Base-by-base conservation (phyloP, 306 rosid species). In the Vigna mungo region DNA sequence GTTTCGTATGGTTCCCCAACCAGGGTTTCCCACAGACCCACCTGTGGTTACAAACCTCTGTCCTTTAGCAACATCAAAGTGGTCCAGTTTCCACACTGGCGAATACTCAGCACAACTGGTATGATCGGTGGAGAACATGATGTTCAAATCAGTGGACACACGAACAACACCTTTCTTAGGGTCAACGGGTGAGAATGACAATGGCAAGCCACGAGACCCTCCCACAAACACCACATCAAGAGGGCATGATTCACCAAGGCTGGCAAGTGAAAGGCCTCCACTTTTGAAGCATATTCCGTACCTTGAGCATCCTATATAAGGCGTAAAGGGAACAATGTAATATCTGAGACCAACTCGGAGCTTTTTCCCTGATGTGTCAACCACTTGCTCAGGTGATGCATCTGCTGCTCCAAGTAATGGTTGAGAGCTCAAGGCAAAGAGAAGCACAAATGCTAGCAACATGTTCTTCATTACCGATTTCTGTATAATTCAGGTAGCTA, bases 81-180 rank as follows among this genome's bases (percentile, higher is more conserved):
- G 3, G 11, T 71, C 86, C 8, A 89, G 56, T 48, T 54, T 87
- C 93, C 87, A 87, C 15, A 89, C 83, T 0, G 66, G 21, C 2
- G 88, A 82, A 25, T 58, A 58, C 7, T 71, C 20, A 11, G 27
- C 47, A 60, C 88, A 83, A 36, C 10, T 70, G 0, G 51, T 46
- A 0, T 0, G 12, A 0, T 2, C 7, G 0, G 76, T 63, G 2
- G 81, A 46, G 79, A 86, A 89, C 27, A 30, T 60, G 25, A 89
- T 69, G 83, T 87, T 89, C 12, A 80, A 76, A 78, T 87, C 91
- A 1, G 88, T 84, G 14, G 86, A 78, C 1, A 75, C 53, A 1
- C 60, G 81, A 44, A 87, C 74, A 6, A 76, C 78, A 1, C 87
- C 75, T 32, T 87, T 64, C n/a, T 32, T 87, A 0, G 25, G 1